Percentiles rank a stretch among this genome's conserved stretches.
Evolutionary conservation across 2,329 filamentous ascomycete species (phyloP).

Genomic region (Monilinia aucupariae): DNA sequence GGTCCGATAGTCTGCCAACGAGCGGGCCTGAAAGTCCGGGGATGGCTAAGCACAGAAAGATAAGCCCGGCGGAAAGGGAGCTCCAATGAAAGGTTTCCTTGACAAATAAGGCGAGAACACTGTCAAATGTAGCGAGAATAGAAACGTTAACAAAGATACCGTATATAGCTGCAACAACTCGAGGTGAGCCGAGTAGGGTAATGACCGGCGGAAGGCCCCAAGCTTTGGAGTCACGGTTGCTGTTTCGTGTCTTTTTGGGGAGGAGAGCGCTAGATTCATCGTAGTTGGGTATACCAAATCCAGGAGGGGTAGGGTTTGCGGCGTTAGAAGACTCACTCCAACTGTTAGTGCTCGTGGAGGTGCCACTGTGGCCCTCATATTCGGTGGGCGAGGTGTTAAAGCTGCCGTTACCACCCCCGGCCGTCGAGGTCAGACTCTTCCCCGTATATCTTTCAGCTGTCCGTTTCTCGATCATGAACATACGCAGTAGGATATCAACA

Average conservation of each 20-base stretch:
- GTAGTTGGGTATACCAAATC: slow-evolving; percentile 6
- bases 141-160: slow-evolving; percentile 43
- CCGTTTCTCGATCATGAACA: slow-evolving; percentile 52
- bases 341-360: neutral
- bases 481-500: slow-evolving; percentile 48
- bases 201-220: slow-evolving; percentile 20
- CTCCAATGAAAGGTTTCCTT: slow-evolving; percentile 50
- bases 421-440: slow-evolving; percentile 32
- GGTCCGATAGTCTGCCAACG: slow-evolving; percentile 44
- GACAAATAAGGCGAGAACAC: slow-evolving; percentile 50
- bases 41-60: slow-evolving; percentile 52
- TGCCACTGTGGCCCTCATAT: neutral
- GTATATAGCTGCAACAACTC: slow-evolving; percentile 37
- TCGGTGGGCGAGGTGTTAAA: neutral
- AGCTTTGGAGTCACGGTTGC: neutral
- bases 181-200: slow-evolving; percentile 21
- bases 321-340: neutral
- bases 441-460: slow-evolving; percentile 41
- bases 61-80: slow-evolving; percentile 49
- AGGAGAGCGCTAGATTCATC: slow-evolving; percentile 7
- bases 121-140: slow-evolving; percentile 49
- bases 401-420: neutral
- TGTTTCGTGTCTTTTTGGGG: neutral
- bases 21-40: slow-evolving; percentile 55
- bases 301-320: slow-evolving; percentile 1